A percentile compares a stretch with the other conserved stretches of the same genome.
Evolutionary conservation across 2,329 filamentous ascomycete genomes (phyloP).

Genomic region (Diaporthe sp.): DNA sequence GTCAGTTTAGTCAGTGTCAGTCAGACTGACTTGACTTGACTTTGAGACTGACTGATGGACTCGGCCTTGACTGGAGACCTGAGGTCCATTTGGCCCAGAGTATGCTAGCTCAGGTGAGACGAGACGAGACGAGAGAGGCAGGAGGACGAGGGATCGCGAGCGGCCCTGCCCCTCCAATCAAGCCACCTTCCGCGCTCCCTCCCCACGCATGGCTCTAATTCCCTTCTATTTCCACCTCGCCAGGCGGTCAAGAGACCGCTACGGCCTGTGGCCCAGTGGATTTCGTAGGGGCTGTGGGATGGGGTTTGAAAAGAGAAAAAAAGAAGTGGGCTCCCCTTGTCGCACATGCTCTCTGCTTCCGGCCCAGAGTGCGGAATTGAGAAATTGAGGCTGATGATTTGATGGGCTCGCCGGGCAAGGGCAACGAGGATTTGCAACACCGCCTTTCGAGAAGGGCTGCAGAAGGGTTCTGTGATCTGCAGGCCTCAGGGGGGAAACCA

Average conservation of each 20-base stretch:
- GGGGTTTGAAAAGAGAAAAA: conserved; percentile 5
- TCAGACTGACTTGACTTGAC: not conserved
- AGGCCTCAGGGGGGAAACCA: conserved; percentile 12
- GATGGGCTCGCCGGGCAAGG: conserved; percentile 25
- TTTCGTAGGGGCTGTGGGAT: conserved; percentile 27
- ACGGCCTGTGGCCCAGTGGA: conserved; percentile 3
- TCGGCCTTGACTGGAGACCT: not conserved
- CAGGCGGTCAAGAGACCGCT: conserved; percentile 39
- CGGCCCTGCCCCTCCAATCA: conserved; percentile 32
- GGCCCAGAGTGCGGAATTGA: conserved; percentile 8
- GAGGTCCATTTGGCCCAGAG: not conserved
- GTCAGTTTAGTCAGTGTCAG: not conserved
- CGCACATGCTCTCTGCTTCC: not conserved
- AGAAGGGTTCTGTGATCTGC: conserved; percentile 32
- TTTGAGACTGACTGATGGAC: not conserved
- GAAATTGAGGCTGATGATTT: conserved; percentile 36
- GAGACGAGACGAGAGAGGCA: not conserved
- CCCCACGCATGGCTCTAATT: conserved; percentile 12
- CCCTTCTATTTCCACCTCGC: conserved; percentile 27
- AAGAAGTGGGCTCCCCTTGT: conserved; percentile 28
- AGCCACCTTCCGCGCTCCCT: conserved; percentile 7
- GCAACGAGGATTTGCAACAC: conserved; percentile 35
- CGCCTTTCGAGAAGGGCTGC: conserved; percentile 36
- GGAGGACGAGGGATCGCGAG: conserved; percentile 1
- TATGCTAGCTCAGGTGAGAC: conserved; percentile 26